A percentile compares a stretch with the other conserved stretches of the same genome.
Conservation (phyloP, 2,329 filamentous ascomycete genomes). For the Botrytis paeoniae region DNA sequence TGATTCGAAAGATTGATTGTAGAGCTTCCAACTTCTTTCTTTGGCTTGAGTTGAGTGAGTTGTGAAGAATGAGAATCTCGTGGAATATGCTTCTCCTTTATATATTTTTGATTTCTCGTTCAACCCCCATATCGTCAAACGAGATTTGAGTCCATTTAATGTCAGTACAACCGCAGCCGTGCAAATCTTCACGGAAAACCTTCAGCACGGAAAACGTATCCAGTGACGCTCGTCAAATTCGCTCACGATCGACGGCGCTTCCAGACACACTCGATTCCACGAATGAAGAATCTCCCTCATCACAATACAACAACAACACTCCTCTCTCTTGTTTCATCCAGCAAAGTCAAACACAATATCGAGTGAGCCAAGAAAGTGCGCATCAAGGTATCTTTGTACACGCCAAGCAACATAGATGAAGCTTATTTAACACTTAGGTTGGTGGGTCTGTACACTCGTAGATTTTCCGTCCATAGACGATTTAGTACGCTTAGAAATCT, state of each 20-base stretch:
- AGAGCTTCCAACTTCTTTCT: not conserved
- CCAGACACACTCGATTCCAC: constrained; percentile 5
- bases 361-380: not conserved
- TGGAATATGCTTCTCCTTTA: not conserved
- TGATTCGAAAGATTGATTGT: not conserved
- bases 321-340: not conserved
- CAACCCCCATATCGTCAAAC: not conserved
- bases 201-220: not conserved
- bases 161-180: not conserved
- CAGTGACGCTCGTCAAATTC: not conserved
- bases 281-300: constrained; percentile 6
- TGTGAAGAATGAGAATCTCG: not conserved
- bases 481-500: not conserved
- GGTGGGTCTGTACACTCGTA: not conserved
- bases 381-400: not conserved
- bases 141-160: not conserved
- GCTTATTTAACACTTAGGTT: not conserved
- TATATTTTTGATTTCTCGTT: not conserved
- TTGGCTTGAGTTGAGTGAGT: not conserved
- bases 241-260: not conserved
- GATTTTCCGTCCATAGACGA: constrained; percentile 14
- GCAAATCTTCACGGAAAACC: not conserved
- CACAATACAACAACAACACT: not conserved
- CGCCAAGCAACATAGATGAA: constrained; percentile 15
- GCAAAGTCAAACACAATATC: not conserved